Base-by-base conservation (phyloP, 805 yeast species). In the Nakazawaea wyomingensis region DNA sequence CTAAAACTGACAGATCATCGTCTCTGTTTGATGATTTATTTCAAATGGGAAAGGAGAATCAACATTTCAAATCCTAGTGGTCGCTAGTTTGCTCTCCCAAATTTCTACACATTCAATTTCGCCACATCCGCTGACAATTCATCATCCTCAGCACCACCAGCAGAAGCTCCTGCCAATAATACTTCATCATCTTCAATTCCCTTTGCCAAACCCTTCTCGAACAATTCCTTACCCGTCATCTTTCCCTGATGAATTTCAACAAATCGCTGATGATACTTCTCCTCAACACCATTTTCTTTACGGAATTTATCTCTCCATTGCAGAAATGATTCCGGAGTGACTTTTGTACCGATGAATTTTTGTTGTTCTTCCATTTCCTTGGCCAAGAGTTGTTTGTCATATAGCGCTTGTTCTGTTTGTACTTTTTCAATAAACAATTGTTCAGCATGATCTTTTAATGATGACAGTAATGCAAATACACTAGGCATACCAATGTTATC, bases 401-500 rank as follows among this genome's bases (percentile, higher is more conserved):
- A 74, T 48, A 64, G 62, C 43, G 71, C 70, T 54, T 86, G 90
- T 29, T 66, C 69, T 5, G 50, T 54, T 13, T 68, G 65, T 36
- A 85, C 67, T 50, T 82, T 80, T n/a, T 68, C 62, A 22, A 71
- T 75, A 54, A 87, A 85, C 49, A 77, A 55, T 19, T 62, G 62
- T 54, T 93, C 99, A 11, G 87, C 91, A 45, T 74, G 74, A 39
- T 91, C 98, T 55, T 91, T 91, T 42, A 89, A 69, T 7, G 78
- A 68, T 1, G 95, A 78, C 0, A 85, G 75, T 35, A 91, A 60
- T 1, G 96, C 78, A 62, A 90, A 93, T 5, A 91, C 74, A 50
- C 89, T 81, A n/a, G 96, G 96, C 74, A 91, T 83, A 1, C 99
- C 99, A 1, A 90, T 47, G 54, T 86, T 82, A 56, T 84, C 79